phyloP scores from a whole-genome alignment of 2,329 filamentous ascomycete species.

The Periconia macrospinosa region DNA sequence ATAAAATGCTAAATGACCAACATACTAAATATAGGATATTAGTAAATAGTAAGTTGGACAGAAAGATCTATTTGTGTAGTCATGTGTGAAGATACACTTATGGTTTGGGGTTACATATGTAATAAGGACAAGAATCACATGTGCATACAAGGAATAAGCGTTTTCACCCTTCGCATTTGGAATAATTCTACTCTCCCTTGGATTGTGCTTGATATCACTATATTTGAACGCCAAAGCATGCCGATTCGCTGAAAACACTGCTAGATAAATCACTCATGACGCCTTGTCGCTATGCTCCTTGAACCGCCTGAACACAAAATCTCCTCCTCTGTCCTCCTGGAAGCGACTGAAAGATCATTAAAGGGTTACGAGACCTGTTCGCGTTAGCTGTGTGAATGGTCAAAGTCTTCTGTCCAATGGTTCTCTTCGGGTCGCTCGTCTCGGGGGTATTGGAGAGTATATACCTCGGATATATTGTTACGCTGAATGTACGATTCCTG shows the following conservation, averaged over 20 bases:
- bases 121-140: too few species aligned
- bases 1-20: too few species aligned
- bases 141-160: too few species aligned
- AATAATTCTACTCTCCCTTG: too few species aligned
- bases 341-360: neutral
- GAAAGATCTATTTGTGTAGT: too few species aligned
- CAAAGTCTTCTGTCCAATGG: neutral
- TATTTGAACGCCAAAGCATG: neutral
- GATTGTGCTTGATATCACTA: neutral
- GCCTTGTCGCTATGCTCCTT: neutral
- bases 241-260: neutral
- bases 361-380: neutral
- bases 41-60: too few species aligned
- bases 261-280: neutral
- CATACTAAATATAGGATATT: too few species aligned
- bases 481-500: constrained; percentile 87
- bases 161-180: too few species aligned
- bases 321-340: neutral
- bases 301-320: neutral
- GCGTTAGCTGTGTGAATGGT: neutral
- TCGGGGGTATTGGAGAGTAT: neutral
- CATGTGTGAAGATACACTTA: too few species aligned
- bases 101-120: too few species aligned
- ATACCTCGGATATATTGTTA: constrained; percentile 49
- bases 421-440: neutral